Percentiles rank a stretch among this genome's conserved stretches.
Conservation (phyloP, 1,284 basidiomycete species). For the Melanopsichium pennsylvanicum region DNA sequence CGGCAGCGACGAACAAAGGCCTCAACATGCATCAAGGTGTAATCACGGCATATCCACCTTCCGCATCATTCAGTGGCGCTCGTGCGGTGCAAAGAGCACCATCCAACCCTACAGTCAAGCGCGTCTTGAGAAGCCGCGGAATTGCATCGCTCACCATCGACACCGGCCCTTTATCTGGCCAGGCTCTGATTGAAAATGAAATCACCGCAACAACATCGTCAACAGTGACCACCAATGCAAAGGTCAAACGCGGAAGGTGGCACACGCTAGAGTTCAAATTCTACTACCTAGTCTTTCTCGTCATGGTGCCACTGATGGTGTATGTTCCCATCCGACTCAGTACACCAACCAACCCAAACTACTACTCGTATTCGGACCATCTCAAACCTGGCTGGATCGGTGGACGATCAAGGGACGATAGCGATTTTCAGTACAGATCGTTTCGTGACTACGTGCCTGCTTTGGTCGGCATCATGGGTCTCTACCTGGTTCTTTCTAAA, state of each 20-base stretch:
- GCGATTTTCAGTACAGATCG: conserved; percentile 67
- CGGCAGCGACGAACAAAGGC: background rate
- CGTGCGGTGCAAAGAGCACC: background rate
- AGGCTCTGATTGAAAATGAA: background rate
- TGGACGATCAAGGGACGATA: conserved; percentile 66
- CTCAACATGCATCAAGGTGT: conserved; percentile 2
- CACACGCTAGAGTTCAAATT: conserved; percentile 80
- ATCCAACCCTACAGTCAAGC: conserved; percentile 8
- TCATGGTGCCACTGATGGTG: conserved; percentile 79
- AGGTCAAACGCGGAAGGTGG: conserved; percentile 72
- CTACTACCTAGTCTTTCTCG: conserved; percentile 75
- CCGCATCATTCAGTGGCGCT: background rate
- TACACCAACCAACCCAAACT: conserved; percentile 78
- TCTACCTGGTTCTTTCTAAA: conserved; percentile 58
- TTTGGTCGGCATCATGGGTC: conserved; percentile 53
- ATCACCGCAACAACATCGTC: background rate
- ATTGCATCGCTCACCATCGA: conserved; percentile 46
- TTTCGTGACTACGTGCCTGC: conserved; percentile 65
- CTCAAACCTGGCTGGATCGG: conserved; percentile 72
- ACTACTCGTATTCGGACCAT: conserved; percentile 71
- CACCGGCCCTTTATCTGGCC: conserved; percentile 21
- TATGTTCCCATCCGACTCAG: conserved; percentile 83
- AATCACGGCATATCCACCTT: conserved; percentile 15
- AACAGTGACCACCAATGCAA: background rate
- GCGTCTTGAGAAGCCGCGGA: conserved; percentile 26